These are phyloP conservation scores for Artemisia annua DNA, from an alignment of 129 eudicot genomes.

Conservation along the genomic window DNA sequence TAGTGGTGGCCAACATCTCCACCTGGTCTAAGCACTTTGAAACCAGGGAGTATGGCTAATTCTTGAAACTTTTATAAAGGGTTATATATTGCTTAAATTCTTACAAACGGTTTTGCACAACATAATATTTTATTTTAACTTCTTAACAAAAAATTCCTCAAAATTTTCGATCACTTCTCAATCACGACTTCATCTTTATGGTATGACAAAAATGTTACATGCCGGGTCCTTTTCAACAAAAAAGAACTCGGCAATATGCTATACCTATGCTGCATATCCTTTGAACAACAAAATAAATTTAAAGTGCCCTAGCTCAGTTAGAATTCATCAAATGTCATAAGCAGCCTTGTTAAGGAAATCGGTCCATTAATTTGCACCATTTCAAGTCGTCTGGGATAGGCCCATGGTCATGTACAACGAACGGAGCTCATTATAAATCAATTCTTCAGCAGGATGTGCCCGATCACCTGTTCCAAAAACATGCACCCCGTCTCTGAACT, in stretches of 20 bases:
- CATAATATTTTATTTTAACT: too few relatives aligned
- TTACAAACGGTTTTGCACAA: too few relatives aligned
- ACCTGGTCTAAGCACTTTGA: too few relatives aligned
- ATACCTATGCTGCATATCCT: background rate
- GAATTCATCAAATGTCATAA: background rate
- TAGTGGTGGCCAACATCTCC: too few relatives aligned
- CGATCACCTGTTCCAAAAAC: slow-evolving; percentile 55
- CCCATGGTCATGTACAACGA: slow-evolving; percentile 51
- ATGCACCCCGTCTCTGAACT: slow-evolving; percentile 55
- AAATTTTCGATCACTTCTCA: too few relatives aligned
- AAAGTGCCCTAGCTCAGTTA: background rate
- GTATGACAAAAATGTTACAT: too few relatives aligned
- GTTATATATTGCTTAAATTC: too few relatives aligned
- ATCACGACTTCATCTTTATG: too few relatives aligned
- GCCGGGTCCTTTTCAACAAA: too few relatives aligned
- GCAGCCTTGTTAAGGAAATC: background rate
- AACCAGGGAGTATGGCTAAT: too few relatives aligned
- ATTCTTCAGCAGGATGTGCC: slow-evolving; percentile 45
- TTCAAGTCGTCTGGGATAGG: slow-evolving; percentile 27
- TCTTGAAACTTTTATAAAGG: too few relatives aligned
- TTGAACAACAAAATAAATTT: background rate
- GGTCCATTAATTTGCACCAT: background rate
- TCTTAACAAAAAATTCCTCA: too few relatives aligned
- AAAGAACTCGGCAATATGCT: background rate
- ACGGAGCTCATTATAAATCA: slow-evolving; percentile 44